Percentiles rank a stretch among this genome's conserved stretches.
Conservation (phyloP, 768 basidiomycete species). For the Termitomyces sp. region DNA sequence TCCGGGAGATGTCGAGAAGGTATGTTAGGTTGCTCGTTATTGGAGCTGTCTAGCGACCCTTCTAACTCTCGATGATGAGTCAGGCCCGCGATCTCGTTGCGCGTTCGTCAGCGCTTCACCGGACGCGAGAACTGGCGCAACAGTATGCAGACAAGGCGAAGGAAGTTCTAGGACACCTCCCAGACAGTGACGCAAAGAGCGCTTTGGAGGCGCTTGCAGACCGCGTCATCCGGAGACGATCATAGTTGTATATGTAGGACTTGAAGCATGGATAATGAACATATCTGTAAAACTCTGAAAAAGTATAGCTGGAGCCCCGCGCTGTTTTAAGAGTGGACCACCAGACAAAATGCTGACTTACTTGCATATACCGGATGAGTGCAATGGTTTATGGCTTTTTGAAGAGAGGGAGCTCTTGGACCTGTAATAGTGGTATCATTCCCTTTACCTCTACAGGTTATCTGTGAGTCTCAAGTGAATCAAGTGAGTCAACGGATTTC, state of each 20-base stretch:
- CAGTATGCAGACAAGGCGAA: conserved; percentile 77
- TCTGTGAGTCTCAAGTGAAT: too few species aligned
- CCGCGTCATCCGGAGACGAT: conserved; percentile 56
- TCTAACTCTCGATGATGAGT: background rate
- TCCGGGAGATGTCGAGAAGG: conserved; percentile 83
- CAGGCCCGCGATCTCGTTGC: conserved; percentile 75
- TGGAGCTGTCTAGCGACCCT: background rate
- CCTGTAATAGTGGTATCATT: too few species aligned
- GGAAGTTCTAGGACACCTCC: conserved; percentile 63
- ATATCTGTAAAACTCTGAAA: background rate
- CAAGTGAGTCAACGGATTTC: too few species aligned
- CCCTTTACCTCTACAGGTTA: too few species aligned
- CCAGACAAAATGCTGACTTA: background rate
- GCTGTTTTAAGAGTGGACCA: background rate
- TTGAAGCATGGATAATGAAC: background rate
- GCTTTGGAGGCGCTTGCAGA: conserved; percentile 74
- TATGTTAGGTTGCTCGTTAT: conserved; percentile 25
- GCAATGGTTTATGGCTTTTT: background rate
- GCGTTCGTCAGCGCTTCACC: conserved; percentile 71
- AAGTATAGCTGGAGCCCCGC: background rate
- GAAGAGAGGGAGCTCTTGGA: background rate
- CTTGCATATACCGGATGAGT: too few species aligned
- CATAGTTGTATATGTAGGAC: conserved; percentile 12
- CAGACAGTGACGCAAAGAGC: conserved; percentile 77
- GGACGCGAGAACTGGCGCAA: conserved; percentile 75